Evolutionary conservation across 1,139 yeast species (phyloP), one percentile per base, ranked within the genome.

Genomic region (Geotrichum klebahnii): DNA sequence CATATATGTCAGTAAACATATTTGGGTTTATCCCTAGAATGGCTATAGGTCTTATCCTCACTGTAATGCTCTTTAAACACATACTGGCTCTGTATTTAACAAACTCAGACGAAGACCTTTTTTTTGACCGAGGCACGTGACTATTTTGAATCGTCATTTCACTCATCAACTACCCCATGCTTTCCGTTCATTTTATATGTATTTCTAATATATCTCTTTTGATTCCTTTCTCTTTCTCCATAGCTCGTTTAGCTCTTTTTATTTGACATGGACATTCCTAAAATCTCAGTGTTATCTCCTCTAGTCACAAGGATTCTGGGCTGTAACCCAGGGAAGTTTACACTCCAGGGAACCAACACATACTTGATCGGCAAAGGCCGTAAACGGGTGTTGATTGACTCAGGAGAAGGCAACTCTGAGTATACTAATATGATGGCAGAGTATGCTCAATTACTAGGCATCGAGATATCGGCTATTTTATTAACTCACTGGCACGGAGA

Each of bases 341-440:
- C 72, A 2, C 61, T 70, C 3, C 73, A 70, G 50, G 74, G 74
- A 22, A 70, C 73, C n/a, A 70, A 70, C 56, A 69, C 74, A 2
- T 70, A 70, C 53, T 58, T 70, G 28, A 59, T 70, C 4, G 74
- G 74, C 23, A 46, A 57, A 5, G 73, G 73, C 17, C 43, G 46
- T 10, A 53, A 57, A 31, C 59, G 72, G 36, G 56, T 70, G 19
- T 61, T 70, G 39, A 55, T 70, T 17, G 74, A 70, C 53, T 63
- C 73, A 3, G 73, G 73, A n/a, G 70, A 67, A 23, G 72, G 71
- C 10, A 47, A 46, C 16, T 55, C 56, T 1, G 69, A 60, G 45
- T 70, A 68, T 53, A 51, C 60, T 1, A 50, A 55, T 14, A 51
- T 61, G 37, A 58, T 70, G 22, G 23, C 48, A 12, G 44, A 56